These are phyloP conservation scores for Tetrahymena thermophila DNA, from an alignment of 73 alveolate species.

Conservation along the genomic window DNA sequence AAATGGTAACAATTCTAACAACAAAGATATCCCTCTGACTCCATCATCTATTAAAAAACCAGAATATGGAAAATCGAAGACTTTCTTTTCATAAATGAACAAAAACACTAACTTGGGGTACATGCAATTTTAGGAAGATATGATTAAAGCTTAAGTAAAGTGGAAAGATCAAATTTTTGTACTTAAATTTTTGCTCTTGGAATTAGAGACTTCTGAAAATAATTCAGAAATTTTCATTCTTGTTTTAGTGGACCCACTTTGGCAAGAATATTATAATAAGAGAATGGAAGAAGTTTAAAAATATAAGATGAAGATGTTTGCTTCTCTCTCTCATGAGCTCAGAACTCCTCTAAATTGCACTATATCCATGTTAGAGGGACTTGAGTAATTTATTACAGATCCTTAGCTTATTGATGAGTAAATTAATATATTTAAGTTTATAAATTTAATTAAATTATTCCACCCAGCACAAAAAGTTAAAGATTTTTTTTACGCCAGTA, in stretches of 20 bases:
- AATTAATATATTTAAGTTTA: background rate
- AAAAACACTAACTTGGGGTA: background rate
- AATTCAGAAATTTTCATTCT: background rate
- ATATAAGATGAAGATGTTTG: constrained; percentile 2
- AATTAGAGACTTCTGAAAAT: background rate
- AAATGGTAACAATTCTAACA: background rate
- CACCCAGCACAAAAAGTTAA: background rate
- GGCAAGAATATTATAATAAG: background rate
- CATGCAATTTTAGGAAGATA: background rate
- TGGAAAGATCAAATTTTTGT: background rate
- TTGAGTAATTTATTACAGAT: background rate
- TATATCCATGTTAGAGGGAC: constrained; percentile 9
- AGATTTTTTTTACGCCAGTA: background rate
- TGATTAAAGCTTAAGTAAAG: background rate
- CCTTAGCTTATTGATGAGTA: background rate
- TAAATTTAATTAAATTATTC: background rate
- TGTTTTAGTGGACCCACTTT: background rate
- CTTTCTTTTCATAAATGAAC: background rate
- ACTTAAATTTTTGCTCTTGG: background rate
- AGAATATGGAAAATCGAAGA: background rate
- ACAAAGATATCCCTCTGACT: background rate
- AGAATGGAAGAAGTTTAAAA: background rate
- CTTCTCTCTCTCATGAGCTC: constrained; percentile 35
- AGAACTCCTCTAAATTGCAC: constrained; percentile 45
- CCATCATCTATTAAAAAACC: background rate